Evolutionary conservation across 345 rosid species (phyloP), one percentile per base, ranked within the genome.

Genomic region (Cardamine occulta): DNA sequence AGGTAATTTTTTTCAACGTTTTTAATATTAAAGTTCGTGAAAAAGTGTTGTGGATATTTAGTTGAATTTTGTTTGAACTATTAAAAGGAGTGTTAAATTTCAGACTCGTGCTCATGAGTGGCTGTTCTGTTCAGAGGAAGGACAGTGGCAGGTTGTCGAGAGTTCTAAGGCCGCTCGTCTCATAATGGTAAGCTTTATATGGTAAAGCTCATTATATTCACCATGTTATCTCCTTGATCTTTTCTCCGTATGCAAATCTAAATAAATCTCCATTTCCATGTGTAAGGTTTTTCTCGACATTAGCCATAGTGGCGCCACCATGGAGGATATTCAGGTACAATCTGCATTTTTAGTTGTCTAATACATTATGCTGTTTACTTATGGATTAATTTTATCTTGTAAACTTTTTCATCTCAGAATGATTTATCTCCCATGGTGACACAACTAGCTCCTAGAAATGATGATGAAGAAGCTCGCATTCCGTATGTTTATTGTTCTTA

Each of bases 71-170:
- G 24, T 54, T 63, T 69, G 68, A 49, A 32, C 39, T 61, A 73
- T 49, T 58, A 69, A 66, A 83, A 85, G 74, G 57, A 54, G 62
- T 82, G 66, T 80, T 79, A 29, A 18, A 79, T 86, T 86, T 85
- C 96, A 93, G 97, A 78, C 88, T 68, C 89, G 91, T 63, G 84
- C 95, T 85, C 93, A 84, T 83, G 98, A 89, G 68, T 94, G 98
- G 98, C 90, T 94, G 76, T 94, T 87, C 88, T 85, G 89, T 81
- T 87, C 96, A 76, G 96, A 94, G 82, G 98, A 90, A 88, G 98
- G 98, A 78, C 98, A 91, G 73, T 91, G 97, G 97, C 69, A 78
- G 70, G 83, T 94, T 44, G 91, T 94, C 60, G 96, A 90, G 81
- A 94, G 88, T 84, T 81, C 96, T 75, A 82, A 79, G 80, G 84